Base-by-base conservation (phyloP, 2,329 filamentous ascomycete species). In the Paecilomyces sp. region DNA sequence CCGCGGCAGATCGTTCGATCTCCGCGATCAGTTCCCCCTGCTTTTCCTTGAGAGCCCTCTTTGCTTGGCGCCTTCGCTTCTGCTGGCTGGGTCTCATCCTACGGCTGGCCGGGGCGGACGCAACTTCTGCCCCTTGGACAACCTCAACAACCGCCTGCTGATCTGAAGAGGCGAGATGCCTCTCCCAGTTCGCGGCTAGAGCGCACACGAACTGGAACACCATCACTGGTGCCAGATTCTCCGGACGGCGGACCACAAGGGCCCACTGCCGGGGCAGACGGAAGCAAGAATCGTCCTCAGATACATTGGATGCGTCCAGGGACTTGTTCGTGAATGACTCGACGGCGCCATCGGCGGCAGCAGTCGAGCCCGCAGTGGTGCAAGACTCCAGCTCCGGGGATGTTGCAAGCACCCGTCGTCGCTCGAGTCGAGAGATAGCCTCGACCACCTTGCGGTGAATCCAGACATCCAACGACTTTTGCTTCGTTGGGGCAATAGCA, bases 241-340 rank as follows among this genome's bases (percentile, higher is more conserved):
- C 65, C 60, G 62, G 60, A 34, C 60, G 64, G 24, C 60, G 61
- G 53, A 60, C 57, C 57, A 65, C 64, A n/a, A 65, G 61, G 55
- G 63, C 65, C 59, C 60, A 61, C 41, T 59, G 41, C 57, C 61
- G 62, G 55, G 61, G 58, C 54, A 31, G 41, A 36, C 53, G 56
- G 41, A 24, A 36, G 58, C 54, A 33, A 56, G 57, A 33, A 56
- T 56, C 59, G 58, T 64, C 18, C 28, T 33, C 65, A 61, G 55
- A 28, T n/a, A 61, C 62, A 52, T 67, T 62, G 56, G 60, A 55
- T 62, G 60, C 15, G 66, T 56, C 50, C 61, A 50, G 55, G 65
- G 61, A 33, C 57, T 61, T 9, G 59, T 64, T 36, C 62, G 56
- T 61, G 67, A 65, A 41, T 55, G 62, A 52, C 63, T 58, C 58